Evolutionary conservation across 257 asterid species (phyloP).

Genomic region (Plectranthus barbatus): DNA sequence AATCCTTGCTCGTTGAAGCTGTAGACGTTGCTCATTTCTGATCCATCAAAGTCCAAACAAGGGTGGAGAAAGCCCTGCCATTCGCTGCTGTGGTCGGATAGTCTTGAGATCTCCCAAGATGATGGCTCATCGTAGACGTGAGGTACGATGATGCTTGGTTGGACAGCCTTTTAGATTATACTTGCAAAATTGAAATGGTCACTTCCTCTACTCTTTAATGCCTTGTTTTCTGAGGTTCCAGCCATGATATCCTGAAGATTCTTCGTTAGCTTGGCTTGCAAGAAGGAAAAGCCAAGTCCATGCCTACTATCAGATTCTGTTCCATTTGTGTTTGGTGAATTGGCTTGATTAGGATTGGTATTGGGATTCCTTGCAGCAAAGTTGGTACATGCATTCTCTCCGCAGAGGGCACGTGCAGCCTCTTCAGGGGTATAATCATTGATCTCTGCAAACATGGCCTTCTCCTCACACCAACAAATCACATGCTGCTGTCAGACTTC

Average conservation of each 20-base stretch:
- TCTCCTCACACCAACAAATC: constrained; percentile 74
- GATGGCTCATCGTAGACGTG: constrained; percentile 29
- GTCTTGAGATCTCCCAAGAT: no score
- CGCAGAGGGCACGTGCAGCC: constrained; percentile 82
- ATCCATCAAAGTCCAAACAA: constrained; percentile 48
- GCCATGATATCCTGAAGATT: constrained; percentile 72
- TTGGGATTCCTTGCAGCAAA: no score
- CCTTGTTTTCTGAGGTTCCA: constrained; percentile 51
- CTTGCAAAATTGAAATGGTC: constrained; percentile 88
- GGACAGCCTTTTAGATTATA: constrained; percentile 68
- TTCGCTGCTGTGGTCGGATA: no score
- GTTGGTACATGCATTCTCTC: constrained; percentile 78
- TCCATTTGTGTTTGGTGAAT: constrained; percentile 5
- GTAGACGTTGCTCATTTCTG: constrained; percentile 35
- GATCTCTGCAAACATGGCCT: constrained; percentile 92
- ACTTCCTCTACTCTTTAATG: constrained; percentile 59
- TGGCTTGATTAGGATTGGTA: no score
- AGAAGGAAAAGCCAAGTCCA: constrained; percentile 64
- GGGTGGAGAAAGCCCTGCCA: constrained; percentile 38
- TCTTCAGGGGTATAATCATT: constrained; percentile 83
- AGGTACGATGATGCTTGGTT: constrained; percentile 79
- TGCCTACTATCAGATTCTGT: constrained; percentile 26
- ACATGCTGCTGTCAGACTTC: constrained; percentile 32
- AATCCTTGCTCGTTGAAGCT: no score
- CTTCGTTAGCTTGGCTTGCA: constrained; percentile 73